Evolutionary conservation across 352 stramenopile species (phyloP).

Genomic region (Pythium phragmitis): DNA sequence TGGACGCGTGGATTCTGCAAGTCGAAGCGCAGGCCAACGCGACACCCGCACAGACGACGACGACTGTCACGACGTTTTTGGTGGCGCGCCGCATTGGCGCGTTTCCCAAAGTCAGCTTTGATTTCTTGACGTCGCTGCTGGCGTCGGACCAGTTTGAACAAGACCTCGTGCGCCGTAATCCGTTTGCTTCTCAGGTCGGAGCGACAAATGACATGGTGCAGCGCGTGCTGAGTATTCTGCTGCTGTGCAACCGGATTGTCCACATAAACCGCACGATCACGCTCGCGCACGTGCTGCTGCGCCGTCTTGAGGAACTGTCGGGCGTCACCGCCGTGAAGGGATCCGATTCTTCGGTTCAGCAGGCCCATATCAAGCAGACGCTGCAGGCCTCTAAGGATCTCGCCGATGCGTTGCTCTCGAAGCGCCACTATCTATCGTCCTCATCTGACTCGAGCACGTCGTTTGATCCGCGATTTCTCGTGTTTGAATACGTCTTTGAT

Average conservation of each 20-base stretch:
- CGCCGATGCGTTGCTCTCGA: constrained; percentile 68
- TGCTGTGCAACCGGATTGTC: constrained; percentile 82
- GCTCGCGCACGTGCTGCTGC: constrained; percentile 36
- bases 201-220: constrained; percentile 32
- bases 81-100: constrained; percentile 55
- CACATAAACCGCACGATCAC: constrained; percentile 80
- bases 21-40: constrained; percentile 58
- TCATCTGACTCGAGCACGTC: constrained; percentile 32
- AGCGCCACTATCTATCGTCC: constrained; percentile 63
- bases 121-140: constrained; percentile 77
- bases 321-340: neutral
- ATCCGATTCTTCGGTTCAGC: constrained; percentile 4
- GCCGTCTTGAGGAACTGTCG: constrained; percentile 26
- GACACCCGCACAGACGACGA: constrained; percentile 28
- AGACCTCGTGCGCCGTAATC: constrained; percentile 67
- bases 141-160: constrained; percentile 54
- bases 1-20: constrained; percentile 48
- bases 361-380: constrained; percentile 52
- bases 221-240: constrained; percentile 56
- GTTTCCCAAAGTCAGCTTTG: constrained; percentile 68
- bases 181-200: constrained; percentile 37
- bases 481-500: constrained; percentile 99
- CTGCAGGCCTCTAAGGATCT: constrained; percentile 83
- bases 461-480: constrained; percentile 97
- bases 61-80: constrained; percentile 50